Percentiles rank a stretch among this genome's conserved stretches.
These are phyloP conservation scores for Umbelopsis ramanniana DNA, from an alignment of 192 early-diverging fungal species.

Conservation along the genomic window DNA sequence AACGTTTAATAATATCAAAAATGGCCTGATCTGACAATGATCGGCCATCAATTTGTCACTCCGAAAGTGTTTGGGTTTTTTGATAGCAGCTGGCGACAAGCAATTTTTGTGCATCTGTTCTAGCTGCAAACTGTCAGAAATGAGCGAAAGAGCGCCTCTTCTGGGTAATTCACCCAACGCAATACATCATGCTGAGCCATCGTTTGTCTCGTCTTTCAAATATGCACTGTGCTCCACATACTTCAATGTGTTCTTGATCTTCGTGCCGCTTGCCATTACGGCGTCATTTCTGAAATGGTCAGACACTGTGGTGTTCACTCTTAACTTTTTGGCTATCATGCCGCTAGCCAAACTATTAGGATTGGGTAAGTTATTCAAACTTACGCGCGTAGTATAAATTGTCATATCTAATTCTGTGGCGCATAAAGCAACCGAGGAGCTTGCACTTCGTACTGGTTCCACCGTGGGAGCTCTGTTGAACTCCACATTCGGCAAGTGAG, in stretches of 20 bases:
- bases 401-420: constrained; percentile 45
- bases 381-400: constrained; percentile 17
- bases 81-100: background rate
- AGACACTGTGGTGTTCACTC: constrained; percentile 69
- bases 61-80: background rate
- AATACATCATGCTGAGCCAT: background rate
- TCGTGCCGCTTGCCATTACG: constrained; percentile 81
- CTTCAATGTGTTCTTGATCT: constrained; percentile 73
- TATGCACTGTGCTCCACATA: constrained; percentile 56
- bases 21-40: background rate
- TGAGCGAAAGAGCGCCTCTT: constrained; percentile 25
- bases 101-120: too few relatives aligned
- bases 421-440: constrained; percentile 74
- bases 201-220: constrained; percentile 51
- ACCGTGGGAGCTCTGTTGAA: constrained; percentile 32
- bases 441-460: constrained; percentile 50
- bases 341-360: constrained; percentile 79
- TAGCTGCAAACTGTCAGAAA: background rate
- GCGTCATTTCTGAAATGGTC: constrained; percentile 65
- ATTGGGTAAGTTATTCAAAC: constrained; percentile 26
- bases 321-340: constrained; percentile 93
- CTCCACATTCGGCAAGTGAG: constrained; percentile 20
- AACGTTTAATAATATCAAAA: too few relatives aligned
- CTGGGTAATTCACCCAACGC: background rate
- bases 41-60: background rate